A percentile compares a stretch with the other conserved stretches of the same genome.
phyloP scores from a whole-genome alignment of 441 rosid genomes.

The Erysimum pusillum region DNA sequence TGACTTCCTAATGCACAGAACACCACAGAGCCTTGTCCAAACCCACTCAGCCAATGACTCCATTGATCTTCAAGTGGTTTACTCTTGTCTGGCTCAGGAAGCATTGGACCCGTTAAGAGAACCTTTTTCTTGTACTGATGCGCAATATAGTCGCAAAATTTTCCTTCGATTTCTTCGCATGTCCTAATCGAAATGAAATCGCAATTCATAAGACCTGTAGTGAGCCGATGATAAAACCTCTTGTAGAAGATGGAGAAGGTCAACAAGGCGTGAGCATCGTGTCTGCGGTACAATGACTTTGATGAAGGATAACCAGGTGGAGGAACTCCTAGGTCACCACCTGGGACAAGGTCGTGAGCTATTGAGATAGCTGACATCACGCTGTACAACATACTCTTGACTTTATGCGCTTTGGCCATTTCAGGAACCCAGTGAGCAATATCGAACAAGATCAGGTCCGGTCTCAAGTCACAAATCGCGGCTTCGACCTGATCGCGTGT shows the following conservation, averaged over 20 bases:
- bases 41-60: neutral
- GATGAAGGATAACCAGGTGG: slow-evolving; percentile 28
- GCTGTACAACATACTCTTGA: slow-evolving; percentile 40
- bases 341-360: slow-evolving; percentile 40
- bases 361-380: slow-evolving; percentile 34
- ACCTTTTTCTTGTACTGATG: neutral
- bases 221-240: slow-evolving; percentile 41
- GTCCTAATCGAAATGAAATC: slow-evolving; percentile 60
- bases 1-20: slow-evolving; percentile 2
- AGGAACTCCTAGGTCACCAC: slow-evolving; percentile 15
- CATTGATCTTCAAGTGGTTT: neutral
- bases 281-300: neutral
- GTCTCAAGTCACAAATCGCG: neutral
- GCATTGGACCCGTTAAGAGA: slow-evolving; percentile 5
- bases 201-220: slow-evolving; percentile 44
- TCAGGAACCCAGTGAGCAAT: slow-evolving; percentile 45
- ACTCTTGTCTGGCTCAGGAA: neutral
- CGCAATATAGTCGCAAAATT: neutral
- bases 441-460: slow-evolving; percentile 42
- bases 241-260: slow-evolving; percentile 2
- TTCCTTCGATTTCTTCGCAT: slow-evolving; percentile 45
- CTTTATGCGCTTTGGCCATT: slow-evolving; percentile 28
- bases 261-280: neutral
- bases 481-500: neutral
- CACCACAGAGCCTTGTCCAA: neutral